Conservation (phyloP, 2,329 filamentous ascomycete species). For the Sarocladium brachiariae region DNA sequence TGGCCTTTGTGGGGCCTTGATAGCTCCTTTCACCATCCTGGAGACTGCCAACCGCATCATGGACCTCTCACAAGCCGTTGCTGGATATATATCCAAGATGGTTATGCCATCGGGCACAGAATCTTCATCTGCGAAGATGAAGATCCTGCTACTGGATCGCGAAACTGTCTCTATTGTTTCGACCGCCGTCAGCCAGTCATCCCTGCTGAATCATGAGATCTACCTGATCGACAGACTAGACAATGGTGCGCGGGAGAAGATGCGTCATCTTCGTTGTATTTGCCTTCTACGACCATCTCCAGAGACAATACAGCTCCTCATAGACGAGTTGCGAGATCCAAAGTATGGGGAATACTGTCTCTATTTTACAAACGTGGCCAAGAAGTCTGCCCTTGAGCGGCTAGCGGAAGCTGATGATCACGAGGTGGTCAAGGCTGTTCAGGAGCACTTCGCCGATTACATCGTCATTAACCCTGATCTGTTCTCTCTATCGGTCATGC, state of each 20-base stretch:
- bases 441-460: conserved; percentile 96
- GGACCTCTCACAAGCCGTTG: conserved; percentile 90
- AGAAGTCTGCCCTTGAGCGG: conserved; percentile 90
- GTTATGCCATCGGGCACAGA: conserved; percentile 63
- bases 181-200: conserved; percentile 90
- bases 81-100: conserved; percentile 95
- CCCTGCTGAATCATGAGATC: conserved; percentile 90
- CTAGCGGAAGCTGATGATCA: conserved; percentile 95
- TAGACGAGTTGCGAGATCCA: conserved; percentile 91
- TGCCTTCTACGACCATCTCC: conserved; percentile 90
- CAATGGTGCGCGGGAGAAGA: conserved; percentile 85
- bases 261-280: conserved; percentile 91
- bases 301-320: conserved; percentile 85
- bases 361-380: conserved; percentile 96
- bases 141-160: conserved; percentile 87
- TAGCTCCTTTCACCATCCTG: too few species aligned
- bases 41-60: too few species aligned
- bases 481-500: conserved; percentile 69
- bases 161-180: conserved; percentile 94
- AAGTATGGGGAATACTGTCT: conserved; percentile 97
- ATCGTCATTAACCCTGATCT: conserved; percentile 92
- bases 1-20: not conserved
- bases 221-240: conserved; percentile 96
- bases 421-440: conserved; percentile 87
- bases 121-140: conserved; percentile 83